Evolutionary conservation across 1,139 yeast species (phyloP).

Genomic region (Pichia sp.): DNA sequence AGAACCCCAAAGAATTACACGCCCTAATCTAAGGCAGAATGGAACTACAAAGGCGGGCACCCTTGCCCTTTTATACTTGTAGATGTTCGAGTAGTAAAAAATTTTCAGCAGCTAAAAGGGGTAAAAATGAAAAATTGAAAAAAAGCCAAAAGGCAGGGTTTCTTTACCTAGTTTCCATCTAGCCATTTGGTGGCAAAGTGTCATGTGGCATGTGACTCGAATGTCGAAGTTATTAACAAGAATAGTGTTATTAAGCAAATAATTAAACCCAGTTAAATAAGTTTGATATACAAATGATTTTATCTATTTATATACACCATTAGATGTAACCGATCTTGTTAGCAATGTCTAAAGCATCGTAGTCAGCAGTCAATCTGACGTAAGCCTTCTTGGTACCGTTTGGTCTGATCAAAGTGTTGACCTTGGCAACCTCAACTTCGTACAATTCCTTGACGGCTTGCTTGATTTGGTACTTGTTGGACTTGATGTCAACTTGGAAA

Average conservation of each 20-base stretch:
- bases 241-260: not conserved
- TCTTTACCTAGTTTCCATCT: not conserved
- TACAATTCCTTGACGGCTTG: slow-evolving; percentile 97
- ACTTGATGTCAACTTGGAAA: slow-evolving; percentile 93
- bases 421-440: slow-evolving; percentile 90
- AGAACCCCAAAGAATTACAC: not conserved
- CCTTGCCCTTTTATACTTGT: slow-evolving; percentile 3
- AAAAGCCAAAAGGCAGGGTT: not conserved
- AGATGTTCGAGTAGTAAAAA: not conserved
- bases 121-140: not conserved
- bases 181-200: too few relatives aligned
- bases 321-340: slow-evolving; percentile 99
- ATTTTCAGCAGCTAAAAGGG: not conserved
- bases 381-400: slow-evolving; percentile 99
- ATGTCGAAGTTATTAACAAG: not conserved
- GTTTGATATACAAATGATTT: not conserved
- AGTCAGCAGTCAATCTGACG: slow-evolving; percentile 98
- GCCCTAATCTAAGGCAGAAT: not conserved
- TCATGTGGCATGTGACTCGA: too few relatives aligned
- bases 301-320: slow-evolving; percentile 12
- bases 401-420: slow-evolving; percentile 97
- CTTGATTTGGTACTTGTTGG: slow-evolving; percentile 98
- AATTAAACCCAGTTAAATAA: slow-evolving; percentile 9
- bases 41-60: not conserved
- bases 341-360: slow-evolving; percentile 99